Percentiles rank a stretch among this genome's conserved stretches.
Conservation (phyloP, 2,329 filamentous ascomycete genomes). For the Colletotrichum tabaci region DNA sequence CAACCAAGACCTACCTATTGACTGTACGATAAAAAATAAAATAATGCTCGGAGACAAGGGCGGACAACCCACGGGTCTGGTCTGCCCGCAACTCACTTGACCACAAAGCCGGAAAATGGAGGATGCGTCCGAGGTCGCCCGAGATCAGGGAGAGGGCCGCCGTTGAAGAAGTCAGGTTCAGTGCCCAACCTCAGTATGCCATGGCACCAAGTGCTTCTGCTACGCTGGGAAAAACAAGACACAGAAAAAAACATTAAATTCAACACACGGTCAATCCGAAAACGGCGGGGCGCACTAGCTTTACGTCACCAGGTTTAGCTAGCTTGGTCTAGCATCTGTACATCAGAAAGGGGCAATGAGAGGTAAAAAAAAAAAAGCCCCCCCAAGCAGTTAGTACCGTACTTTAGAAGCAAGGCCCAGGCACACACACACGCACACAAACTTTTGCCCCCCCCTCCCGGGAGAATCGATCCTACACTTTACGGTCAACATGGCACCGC, state of each 20-base stretch:
- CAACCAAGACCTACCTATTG: no score
- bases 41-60: background rate
- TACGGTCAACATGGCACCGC: background rate
- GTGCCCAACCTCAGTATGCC: no score
- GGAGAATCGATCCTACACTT: background rate
- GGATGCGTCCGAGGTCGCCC: background rate
- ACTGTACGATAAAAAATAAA: background rate
- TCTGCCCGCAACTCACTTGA: background rate
- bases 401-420: background rate
- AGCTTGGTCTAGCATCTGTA: background rate
- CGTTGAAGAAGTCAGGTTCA: background rate
- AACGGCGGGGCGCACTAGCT: constrained; percentile 27
- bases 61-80: background rate
- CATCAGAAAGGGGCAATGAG: background rate
- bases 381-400: background rate
- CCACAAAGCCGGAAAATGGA: background rate
- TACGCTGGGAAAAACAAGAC: background rate
- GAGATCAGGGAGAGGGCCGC: background rate
- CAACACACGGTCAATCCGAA: constrained; percentile 27
- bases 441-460: background rate
- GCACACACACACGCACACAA: background rate
- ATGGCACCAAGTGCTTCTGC: no score
- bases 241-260: background rate
- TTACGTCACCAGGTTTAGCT: constrained; percentile 37
- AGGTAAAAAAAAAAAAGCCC: constrained; percentile 2